Percentiles rank a stretch among this genome's conserved stretches.
Conservation (phyloP, 169 alveolate species). For the Blepharisma undulans region DNA sequence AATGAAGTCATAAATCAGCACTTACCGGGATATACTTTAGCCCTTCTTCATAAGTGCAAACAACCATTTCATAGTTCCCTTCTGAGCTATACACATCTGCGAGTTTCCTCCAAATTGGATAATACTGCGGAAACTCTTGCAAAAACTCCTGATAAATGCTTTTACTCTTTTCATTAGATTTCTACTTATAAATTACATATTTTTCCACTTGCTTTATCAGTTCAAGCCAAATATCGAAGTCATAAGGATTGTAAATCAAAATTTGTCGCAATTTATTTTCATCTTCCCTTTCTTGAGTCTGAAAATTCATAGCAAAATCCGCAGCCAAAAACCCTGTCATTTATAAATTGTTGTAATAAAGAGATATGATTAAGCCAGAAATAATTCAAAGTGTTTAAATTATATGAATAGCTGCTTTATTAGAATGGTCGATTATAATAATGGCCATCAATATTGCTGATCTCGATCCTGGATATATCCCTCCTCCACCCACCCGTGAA, state of each 20-base stretch:
- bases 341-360: background rate
- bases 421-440: background rate
- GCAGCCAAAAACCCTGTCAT: background rate
- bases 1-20: constrained; percentile 24
- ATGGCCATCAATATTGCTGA: background rate
- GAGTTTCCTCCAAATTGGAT: constrained; percentile 19
- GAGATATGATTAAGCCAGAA: background rate
- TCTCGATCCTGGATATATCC: background rate
- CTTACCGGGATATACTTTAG: constrained; percentile 30
- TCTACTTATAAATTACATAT: constrained; percentile 34
- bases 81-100: constrained; percentile 12
- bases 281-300: constrained; percentile 22
- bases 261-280: background rate
- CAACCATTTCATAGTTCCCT: constrained; percentile 3
- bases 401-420: background rate
- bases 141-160: constrained; percentile 20
- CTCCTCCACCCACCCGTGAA: constrained; percentile 19
- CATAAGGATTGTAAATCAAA: background rate
- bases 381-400: background rate
- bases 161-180: constrained; percentile 1
- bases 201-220: constrained; percentile 36
- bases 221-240: constrained; percentile 37
- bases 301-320: background rate
- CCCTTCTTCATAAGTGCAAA: constrained; percentile 25
- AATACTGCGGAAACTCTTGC: constrained; percentile 32